Conservation (phyloP, 2,329 filamentous ascomycete genomes). For the Chaetothyriales sp. region DNA sequence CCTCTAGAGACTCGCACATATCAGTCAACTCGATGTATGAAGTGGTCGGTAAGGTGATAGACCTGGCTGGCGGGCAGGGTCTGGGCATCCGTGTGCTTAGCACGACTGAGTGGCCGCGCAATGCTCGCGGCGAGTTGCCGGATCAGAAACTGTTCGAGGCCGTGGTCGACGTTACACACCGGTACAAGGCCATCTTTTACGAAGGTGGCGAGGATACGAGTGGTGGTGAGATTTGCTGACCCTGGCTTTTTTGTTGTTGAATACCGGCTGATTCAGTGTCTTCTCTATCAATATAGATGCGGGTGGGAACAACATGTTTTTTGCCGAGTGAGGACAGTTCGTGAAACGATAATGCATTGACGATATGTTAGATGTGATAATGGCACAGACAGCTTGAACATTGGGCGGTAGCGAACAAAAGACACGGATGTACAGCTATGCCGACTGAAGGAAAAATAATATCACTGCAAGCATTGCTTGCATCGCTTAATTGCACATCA, state of each 20-base stretch:
- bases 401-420: background rate
- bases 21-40: conserved; percentile 32
- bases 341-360: background rate
- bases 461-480: background rate
- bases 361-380: background rate
- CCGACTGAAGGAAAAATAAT: background rate
- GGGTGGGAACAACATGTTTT: background rate
- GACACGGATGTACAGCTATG: background rate
- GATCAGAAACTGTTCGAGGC: conserved; percentile 62
- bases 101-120: conserved; percentile 25
- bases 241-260: background rate
- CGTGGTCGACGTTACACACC: conserved; percentile 75
- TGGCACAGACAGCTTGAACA: background rate
- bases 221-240: conserved; percentile 2
- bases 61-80: conserved; percentile 28
- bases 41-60: conserved; percentile 31
- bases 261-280: background rate
- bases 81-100: conserved; percentile 28
- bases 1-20: conserved; percentile 27
- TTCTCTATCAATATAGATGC: background rate
- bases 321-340: background rate
- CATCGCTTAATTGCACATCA: background rate
- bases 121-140: conserved; percentile 24
- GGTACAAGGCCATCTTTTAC: conserved; percentile 68
- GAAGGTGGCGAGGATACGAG: conserved; percentile 5